Conservation (phyloP, 176 grass and related monocot species). For the Raddia distichophylla region DNA sequence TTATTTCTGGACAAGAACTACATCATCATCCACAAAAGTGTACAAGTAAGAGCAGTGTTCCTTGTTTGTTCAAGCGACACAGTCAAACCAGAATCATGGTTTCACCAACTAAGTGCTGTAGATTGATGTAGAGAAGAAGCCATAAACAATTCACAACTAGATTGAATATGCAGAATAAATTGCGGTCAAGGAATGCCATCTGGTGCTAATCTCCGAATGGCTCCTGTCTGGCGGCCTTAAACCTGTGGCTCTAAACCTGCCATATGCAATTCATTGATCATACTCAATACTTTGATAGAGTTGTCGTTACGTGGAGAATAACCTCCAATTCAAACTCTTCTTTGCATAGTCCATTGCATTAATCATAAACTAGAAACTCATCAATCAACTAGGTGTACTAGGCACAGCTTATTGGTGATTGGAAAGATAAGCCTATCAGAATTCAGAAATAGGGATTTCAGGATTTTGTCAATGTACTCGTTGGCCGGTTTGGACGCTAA, state of each 20-base stretch:
- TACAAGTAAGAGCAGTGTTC: neutral
- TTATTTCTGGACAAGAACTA: neutral
- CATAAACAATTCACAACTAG: slow-evolving; percentile 1
- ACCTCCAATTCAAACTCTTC: slow-evolving; percentile 23
- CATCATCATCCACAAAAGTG: neutral
- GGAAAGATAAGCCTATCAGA: slow-evolving; percentile 22
- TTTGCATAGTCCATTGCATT: neutral
- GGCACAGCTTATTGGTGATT: slow-evolving; percentile 5
- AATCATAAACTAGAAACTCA: neutral
- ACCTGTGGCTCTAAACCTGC: slow-evolving; percentile 34
- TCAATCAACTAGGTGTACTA: slow-evolving; percentile 22
- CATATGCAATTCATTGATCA: slow-evolving; percentile 13
- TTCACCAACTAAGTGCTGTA: neutral
- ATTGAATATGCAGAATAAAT: slow-evolving; percentile 26
- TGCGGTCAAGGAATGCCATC: slow-evolving; percentile 6
- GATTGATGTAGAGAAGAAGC: neutral
- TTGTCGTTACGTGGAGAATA: slow-evolving; percentile 11
- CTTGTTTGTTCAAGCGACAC: slow-evolving; percentile 6
- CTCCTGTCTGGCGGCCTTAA: neutral
- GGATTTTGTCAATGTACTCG: slow-evolving; percentile 33
- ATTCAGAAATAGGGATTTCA: neutral
- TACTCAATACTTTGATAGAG: neutral
- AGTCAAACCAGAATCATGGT: neutral
- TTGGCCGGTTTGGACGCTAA: slow-evolving; percentile 27
- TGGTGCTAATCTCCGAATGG: neutral